Evolutionary conservation across 805 yeast genomes (phyloP).

Genomic region (Tetrapisispora arboricola): DNA sequence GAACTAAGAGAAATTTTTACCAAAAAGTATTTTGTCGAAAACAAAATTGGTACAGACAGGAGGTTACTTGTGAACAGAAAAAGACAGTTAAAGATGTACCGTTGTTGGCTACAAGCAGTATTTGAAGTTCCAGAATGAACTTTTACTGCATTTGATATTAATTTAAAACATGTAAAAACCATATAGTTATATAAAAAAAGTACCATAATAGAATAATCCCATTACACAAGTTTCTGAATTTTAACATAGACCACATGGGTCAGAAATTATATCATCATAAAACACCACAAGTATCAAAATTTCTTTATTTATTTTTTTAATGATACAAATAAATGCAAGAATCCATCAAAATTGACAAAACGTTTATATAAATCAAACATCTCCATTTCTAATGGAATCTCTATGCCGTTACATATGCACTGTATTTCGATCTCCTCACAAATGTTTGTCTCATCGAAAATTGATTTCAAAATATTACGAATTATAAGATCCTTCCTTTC

Average conservation of each 20-base stretch:
- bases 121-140: constrained; percentile 38
- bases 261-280: too few species aligned
- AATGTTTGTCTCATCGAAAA: constrained; percentile 40
- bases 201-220: not conserved
- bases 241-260: too few species aligned
- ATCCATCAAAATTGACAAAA: constrained; percentile 51
- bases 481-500: constrained; percentile 21
- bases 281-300: too few species aligned
- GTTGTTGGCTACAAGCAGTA: constrained; percentile 94
- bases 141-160: not conserved
- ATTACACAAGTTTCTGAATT: too few species aligned
- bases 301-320: not conserved
- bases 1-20: constrained; percentile 71
- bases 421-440: constrained; percentile 27
- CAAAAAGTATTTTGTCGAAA: constrained; percentile 48
- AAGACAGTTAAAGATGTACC: constrained; percentile 86
- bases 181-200: not conserved
- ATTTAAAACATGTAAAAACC: not conserved
- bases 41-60: constrained; percentile 79
- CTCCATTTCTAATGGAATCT: constrained; percentile 36
- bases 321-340: constrained; percentile 35
- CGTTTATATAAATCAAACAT: constrained; percentile 37
- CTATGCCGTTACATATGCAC: constrained; percentile 48
- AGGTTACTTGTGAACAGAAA: constrained; percentile 85
- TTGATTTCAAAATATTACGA: constrained; percentile 31